A percentile compares a stretch with the other conserved stretches of the same genome.
phyloP scores from a whole-genome alignment of 1,284 basidiomycete species.

The Melampsora americana region DNA sequence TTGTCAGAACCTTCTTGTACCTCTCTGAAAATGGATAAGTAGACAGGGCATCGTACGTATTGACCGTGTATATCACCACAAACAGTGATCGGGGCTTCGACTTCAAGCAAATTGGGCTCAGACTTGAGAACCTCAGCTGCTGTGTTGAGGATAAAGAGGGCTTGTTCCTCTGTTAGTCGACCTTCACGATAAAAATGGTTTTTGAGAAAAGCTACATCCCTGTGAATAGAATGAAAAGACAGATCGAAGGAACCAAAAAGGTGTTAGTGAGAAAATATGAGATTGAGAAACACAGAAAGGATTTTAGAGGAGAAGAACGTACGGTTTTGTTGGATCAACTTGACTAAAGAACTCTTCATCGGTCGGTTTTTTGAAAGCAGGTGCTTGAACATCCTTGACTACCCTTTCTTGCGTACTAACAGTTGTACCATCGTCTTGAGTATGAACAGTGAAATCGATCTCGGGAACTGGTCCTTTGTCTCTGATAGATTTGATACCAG shows the following conservation, averaged over 20 bases:
- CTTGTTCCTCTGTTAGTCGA: conserved; percentile 62
- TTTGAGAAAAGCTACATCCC: conserved; percentile 92
- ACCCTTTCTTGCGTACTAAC: conserved; percentile 82
- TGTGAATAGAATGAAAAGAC: neutral
- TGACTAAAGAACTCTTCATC: conserved; percentile 88
- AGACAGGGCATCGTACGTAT: conserved; percentile 66
- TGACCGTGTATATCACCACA: conserved; percentile 96
- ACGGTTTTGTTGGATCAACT: conserved; percentile 74
- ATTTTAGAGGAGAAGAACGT: neutral
- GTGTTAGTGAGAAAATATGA: neutral
- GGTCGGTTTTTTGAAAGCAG: conserved; percentile 85
- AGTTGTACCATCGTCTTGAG: conserved; percentile 70
- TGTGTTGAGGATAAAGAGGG: conserved; percentile 77
- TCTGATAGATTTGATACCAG: conserved; percentile 44
- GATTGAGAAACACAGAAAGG: neutral
- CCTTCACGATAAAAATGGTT: conserved; percentile 99
- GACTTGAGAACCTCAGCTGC: conserved; percentile 68
- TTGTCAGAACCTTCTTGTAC: too few relatives aligned
- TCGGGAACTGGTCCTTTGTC: conserved; percentile 63
- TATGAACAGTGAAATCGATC: conserved; percentile 72
- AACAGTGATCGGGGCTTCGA: conserved; percentile 92
- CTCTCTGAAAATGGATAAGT: neutral
- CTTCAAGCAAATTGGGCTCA: conserved; percentile 85
- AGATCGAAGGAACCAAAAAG: neutral
- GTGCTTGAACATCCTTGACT: conserved; percentile 89